Evolutionary conservation across 768 basidiomycete species (phyloP).

Genomic region (Xerocomus potaroensis): DNA sequence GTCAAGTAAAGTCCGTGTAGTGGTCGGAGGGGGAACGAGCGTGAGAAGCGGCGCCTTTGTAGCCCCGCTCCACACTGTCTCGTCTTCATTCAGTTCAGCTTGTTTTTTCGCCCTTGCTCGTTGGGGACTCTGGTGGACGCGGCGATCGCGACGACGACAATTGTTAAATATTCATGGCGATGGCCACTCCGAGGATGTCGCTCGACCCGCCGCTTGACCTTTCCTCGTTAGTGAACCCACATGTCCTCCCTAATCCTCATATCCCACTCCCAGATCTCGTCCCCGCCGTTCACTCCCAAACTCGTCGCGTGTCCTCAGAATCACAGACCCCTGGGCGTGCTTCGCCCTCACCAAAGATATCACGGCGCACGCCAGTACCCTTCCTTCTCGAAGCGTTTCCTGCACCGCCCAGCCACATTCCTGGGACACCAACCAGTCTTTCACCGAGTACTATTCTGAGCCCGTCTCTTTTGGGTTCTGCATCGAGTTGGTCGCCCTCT

Average conservation of each 20-base stretch:
- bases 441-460: conserved; percentile 3
- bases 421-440: conserved; percentile 18
- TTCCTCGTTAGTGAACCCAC: conserved; percentile 10
- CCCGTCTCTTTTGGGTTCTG: conserved; percentile 14
- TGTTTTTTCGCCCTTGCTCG: conserved; percentile 19
- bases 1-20: too few relatives aligned
- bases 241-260: conserved; percentile 15
- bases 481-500: conserved; percentile 4
- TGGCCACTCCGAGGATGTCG: conserved; percentile 14
- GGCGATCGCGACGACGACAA: conserved; percentile 15
- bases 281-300: conserved; percentile 4
- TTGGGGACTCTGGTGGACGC: conserved; percentile 7
- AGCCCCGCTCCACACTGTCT: conserved; percentile 8
- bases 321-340: conserved; percentile 22
- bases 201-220: conserved; percentile 13
- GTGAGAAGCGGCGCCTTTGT: conserved; percentile 22
- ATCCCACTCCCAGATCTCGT: conserved; percentile 9
- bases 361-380: conserved; percentile 32
- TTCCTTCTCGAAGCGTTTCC: conserved; percentile 37
- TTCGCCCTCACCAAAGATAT: conserved; percentile 22
- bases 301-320: conserved; percentile 26
- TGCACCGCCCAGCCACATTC: conserved; percentile 32
- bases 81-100: conserved; percentile 15
- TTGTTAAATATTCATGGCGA: conserved; percentile 16
- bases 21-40: conserved; percentile 18